A percentile compares a stretch with the other conserved stretches of the same genome.
Conservation (phyloP, 2,329 filamentous ascomycete genomes). For the Byssothecium circinans region DNA sequence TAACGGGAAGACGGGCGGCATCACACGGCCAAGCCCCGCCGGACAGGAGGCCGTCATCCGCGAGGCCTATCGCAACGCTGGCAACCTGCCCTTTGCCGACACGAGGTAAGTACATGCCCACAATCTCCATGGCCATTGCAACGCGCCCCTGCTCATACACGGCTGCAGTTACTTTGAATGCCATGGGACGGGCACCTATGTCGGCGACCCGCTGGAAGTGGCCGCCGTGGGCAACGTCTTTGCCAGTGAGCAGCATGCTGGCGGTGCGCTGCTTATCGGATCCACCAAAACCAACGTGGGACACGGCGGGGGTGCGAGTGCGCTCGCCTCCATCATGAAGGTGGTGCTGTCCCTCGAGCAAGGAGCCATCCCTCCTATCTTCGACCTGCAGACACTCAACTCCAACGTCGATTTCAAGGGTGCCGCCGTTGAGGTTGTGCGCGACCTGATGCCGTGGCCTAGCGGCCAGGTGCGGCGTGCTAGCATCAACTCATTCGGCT, state of each 20-base stretch:
- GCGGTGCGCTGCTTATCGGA: slow-evolving; percentile 12
- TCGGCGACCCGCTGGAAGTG: slow-evolving; percentile 24
- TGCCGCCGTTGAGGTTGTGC: slow-evolving; percentile 1
- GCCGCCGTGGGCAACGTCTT: slow-evolving; percentile 2
- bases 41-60: too few species aligned
- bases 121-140: too few species aligned
- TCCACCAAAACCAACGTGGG: slow-evolving; percentile 43
- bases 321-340: slow-evolving; percentile 42
- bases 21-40: too few species aligned
- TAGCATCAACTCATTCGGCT: too few species aligned
- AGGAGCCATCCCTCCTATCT: slow-evolving; percentile 28
- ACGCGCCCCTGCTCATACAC: too few species aligned
- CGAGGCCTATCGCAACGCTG: too few species aligned
- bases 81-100: too few species aligned
- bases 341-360: slow-evolving; percentile 43
- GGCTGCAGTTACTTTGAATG: slow-evolving; percentile 4
- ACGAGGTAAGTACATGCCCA: slow-evolving; percentile 16
- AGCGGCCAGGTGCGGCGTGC: slow-evolving; percentile 49
- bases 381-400: slow-evolving; percentile 33
- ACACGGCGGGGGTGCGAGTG: slow-evolving; percentile 44
- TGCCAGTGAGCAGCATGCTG: not conserved
- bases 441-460: slow-evolving; percentile 16
- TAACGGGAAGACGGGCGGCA: too few species aligned
- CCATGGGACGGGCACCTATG: slow-evolving; percentile 60
- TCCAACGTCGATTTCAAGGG: slow-evolving; percentile 9